Conservation (phyloP, 768 basidiomycete species). For the Boletus rubescentipes region DNA sequence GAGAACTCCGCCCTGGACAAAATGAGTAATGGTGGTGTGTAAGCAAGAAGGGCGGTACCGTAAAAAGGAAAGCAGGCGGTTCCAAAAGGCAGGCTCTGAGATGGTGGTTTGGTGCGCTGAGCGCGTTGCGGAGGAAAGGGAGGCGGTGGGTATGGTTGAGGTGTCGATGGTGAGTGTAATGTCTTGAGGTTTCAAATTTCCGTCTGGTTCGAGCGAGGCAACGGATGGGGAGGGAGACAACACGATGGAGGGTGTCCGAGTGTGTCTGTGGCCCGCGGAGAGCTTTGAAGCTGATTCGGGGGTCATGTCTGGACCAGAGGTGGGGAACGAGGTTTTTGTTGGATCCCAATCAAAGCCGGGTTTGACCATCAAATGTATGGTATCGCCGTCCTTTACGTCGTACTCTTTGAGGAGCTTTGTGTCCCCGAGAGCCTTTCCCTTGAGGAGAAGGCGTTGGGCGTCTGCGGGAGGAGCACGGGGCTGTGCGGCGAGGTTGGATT, state of each 20-base stretch:
- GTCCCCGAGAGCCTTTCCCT: slow-evolving; percentile 93
- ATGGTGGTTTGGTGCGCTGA: slow-evolving; percentile 46
- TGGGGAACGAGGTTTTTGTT: slow-evolving; percentile 34
- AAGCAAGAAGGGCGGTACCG: slow-evolving; percentile 34
- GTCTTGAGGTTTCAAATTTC: slow-evolving; percentile 45
- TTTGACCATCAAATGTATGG: slow-evolving; percentile 85
- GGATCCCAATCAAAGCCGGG: slow-evolving; percentile 69
- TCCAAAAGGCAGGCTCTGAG: slow-evolving; percentile 82
- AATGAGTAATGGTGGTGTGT: background rate
- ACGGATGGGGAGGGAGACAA: slow-evolving; percentile 73
- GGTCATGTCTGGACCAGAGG: slow-evolving; percentile 20
- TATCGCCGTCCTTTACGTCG: slow-evolving; percentile 74
- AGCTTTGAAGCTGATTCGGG: slow-evolving; percentile 25
- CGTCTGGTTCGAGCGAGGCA: slow-evolving; percentile 38
- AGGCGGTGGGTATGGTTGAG: slow-evolving; percentile 46
- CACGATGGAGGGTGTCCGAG: slow-evolving; percentile 74
- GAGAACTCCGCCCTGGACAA: slow-evolving; percentile 56
- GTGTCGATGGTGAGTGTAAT: slow-evolving; percentile 71
- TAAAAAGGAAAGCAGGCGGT: slow-evolving; percentile 61
- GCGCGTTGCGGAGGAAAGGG: slow-evolving; percentile 36
- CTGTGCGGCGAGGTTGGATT: slow-evolving; percentile 66
- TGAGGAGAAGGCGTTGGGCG: slow-evolving; percentile 82
- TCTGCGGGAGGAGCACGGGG: slow-evolving; percentile 74
- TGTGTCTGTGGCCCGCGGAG: slow-evolving; percentile 44
- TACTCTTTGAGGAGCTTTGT: slow-evolving; percentile 90